Percentiles rank a stretch among this genome's conserved stretches.
Evolutionary conservation across 2,329 filamentous ascomycete species (phyloP).

Genomic region (Huntiella decipiens): DNA sequence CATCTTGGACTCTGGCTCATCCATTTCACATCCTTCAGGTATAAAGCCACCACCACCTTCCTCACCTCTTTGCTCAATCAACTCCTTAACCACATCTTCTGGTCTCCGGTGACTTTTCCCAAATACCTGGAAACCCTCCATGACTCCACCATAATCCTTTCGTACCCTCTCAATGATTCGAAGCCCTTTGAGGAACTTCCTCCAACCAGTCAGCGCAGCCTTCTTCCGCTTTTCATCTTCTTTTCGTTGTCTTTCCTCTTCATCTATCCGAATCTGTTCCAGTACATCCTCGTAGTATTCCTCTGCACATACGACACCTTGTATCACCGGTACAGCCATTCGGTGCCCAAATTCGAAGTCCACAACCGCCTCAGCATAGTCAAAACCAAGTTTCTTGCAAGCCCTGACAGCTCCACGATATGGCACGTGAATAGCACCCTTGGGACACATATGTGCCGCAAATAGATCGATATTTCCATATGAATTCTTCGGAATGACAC

Average conservation of each 20-base stretch:
- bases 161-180: slow-evolving; percentile 61
- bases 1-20: slow-evolving; percentile 18
- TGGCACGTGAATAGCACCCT: slow-evolving; percentile 67
- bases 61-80: not conserved
- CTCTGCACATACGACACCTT: slow-evolving; percentile 71
- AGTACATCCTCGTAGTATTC: slow-evolving; percentile 59
- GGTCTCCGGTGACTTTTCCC: slow-evolving; percentile 6
- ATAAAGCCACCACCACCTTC: slow-evolving; percentile 37
- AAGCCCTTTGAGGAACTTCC: slow-evolving; percentile 70
- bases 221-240: slow-evolving; percentile 71
- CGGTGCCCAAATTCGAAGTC: slow-evolving; percentile 93
- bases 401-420: slow-evolving; percentile 58
- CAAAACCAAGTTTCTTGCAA: slow-evolving; percentile 67
- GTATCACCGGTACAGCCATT: slow-evolving; percentile 80
- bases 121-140: slow-evolving; percentile 20
- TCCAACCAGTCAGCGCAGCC: slow-evolving; percentile 57
- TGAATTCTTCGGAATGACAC: slow-evolving; percentile 77
- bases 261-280: slow-evolving; percentile 62
- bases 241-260: slow-evolving; percentile 53
- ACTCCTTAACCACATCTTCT: slow-evolving; percentile 11
- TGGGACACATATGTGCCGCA: slow-evolving; percentile 77
- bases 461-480: slow-evolving; percentile 97
- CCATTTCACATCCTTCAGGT: slow-evolving; percentile 34
- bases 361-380: slow-evolving; percentile 85
- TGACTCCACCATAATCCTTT: slow-evolving; percentile 53